Conservation (phyloP, 2,329 filamentous ascomycete genomes). For the Verticillium isaacii region DNA sequence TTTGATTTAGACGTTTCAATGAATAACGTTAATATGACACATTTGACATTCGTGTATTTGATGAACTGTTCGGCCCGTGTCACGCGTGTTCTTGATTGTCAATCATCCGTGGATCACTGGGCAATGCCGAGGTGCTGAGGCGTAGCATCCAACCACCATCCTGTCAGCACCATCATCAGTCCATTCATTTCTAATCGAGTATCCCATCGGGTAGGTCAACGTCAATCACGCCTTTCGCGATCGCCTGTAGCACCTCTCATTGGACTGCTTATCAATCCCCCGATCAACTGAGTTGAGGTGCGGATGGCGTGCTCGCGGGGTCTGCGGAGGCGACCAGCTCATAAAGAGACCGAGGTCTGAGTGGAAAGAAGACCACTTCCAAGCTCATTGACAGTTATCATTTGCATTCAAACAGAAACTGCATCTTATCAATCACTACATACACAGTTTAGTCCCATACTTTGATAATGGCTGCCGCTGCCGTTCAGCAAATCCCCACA, state of each 20-base stretch:
- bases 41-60: not conserved
- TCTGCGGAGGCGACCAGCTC: not conserved
- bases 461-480: slow-evolving; percentile 9
- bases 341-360: not conserved
- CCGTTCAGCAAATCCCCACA: slow-evolving; percentile 2
- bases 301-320: slow-evolving; percentile 19
- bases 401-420: not conserved
- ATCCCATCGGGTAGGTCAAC: not conserved
- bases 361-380: not conserved
- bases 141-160: not conserved
- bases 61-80: not conserved
- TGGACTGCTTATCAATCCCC: slow-evolving; percentile 19
- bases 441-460: not conserved
- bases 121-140: not conserved
- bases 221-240: not conserved
- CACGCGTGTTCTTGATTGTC: not conserved
- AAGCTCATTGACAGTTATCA: not conserved
- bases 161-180: not conserved
- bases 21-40: not conserved
- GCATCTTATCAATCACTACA: not conserved
- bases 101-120: not conserved
- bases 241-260: not conserved
- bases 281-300: not conserved
- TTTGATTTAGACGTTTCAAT: not conserved
- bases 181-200: not conserved